A percentile compares a stretch with the other conserved stretches of the same genome.
Evolutionary conservation across 2,329 filamentous ascomycete species (phyloP).

Genomic region (Helicocarpus griseus): DNA sequence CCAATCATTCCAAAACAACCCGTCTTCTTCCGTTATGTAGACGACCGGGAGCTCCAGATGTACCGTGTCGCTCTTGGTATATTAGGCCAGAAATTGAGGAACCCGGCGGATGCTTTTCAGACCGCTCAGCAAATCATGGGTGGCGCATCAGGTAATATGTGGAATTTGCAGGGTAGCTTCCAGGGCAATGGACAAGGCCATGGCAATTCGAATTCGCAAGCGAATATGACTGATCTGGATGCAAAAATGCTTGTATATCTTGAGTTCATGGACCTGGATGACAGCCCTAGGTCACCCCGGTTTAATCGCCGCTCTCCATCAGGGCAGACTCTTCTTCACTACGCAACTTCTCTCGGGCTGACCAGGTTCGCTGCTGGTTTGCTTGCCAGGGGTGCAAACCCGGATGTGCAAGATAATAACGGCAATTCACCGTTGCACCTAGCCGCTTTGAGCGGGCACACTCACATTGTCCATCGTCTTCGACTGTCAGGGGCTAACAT

Average conservation of each 20-base stretch:
- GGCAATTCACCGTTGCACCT: constrained; percentile 77
- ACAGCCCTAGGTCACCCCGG: constrained; percentile 56
- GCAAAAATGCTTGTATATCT: constrained; percentile 60
- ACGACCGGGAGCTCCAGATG: constrained; percentile 40
- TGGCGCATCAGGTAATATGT: constrained; percentile 37
- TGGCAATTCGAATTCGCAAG: constrained; percentile 30
- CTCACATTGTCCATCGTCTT: constrained; percentile 65
- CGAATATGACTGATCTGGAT: constrained; percentile 48
- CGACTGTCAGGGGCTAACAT: constrained; percentile 65
- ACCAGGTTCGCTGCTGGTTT: constrained; percentile 67
- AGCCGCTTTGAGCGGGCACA: constrained; percentile 65
- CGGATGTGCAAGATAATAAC: constrained; percentile 63
- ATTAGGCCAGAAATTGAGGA: constrained; percentile 37
- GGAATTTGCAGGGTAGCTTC: constrained; percentile 35
- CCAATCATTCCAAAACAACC: constrained; percentile 39
- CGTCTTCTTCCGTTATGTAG: constrained; percentile 59
- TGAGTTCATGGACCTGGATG: constrained; percentile 70
- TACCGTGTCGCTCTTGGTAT: constrained; percentile 36
- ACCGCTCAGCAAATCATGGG: constrained; percentile 41
- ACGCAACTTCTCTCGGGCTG: constrained; percentile 66
- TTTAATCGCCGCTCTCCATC: constrained; percentile 57
- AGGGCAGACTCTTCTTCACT: constrained; percentile 71
- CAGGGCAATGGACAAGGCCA: constrained; percentile 37
- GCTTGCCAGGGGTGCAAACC: constrained; percentile 66
- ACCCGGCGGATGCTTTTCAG: constrained; percentile 38